These are phyloP conservation scores for Paraconiothyrium sp. DNA, from an alignment of 2,329 filamentous ascomycete species.

Conservation along the genomic window DNA sequence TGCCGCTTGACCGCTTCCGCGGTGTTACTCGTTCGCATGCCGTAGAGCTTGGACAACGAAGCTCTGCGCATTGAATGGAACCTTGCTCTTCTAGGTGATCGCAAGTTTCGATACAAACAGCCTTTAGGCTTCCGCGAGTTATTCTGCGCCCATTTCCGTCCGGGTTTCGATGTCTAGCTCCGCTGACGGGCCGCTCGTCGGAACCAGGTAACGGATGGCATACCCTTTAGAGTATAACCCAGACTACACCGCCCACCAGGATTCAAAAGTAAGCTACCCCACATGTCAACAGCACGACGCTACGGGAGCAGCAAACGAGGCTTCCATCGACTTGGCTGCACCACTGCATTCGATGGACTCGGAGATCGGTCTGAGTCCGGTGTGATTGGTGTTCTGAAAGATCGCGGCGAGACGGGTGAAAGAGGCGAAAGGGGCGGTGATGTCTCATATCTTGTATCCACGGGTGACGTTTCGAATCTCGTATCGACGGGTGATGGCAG, in stretches of 20 bases:
- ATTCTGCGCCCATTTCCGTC: not conserved
- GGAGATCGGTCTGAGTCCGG: conserved; percentile 20
- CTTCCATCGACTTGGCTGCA: conserved; percentile 40
- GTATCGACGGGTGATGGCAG: conserved; percentile 23
- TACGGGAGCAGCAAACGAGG: conserved; percentile 43
- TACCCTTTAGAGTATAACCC: conserved; percentile 18
- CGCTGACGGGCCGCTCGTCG: conserved; percentile 14
- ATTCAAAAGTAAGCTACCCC: conserved; percentile 15
- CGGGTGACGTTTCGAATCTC: conserved; percentile 9
- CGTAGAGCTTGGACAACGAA: conserved; percentile 6
- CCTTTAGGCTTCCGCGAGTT: not conserved
- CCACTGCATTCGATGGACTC: conserved; percentile 28
- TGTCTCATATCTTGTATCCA: too few species aligned
- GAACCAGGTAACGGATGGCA: conserved; percentile 18
- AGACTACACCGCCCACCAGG: conserved; percentile 4
- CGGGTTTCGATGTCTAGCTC: conserved; percentile 21
- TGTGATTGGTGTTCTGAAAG: conserved; percentile 21
- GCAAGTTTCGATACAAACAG: conserved; percentile 10
- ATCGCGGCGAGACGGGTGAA: conserved; percentile 17
- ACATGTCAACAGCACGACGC: conserved; percentile 1
- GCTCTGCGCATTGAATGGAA: conserved; percentile 12
- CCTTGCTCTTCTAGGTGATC: conserved; percentile 19
- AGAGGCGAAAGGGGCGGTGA: conserved; percentile 16
- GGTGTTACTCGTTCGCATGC: conserved; percentile 9
- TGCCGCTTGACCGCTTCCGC: conserved; percentile 12